Base-by-base conservation (phyloP, 2,329 filamentous ascomycete species). In the Westerdykella sp. region DNA sequence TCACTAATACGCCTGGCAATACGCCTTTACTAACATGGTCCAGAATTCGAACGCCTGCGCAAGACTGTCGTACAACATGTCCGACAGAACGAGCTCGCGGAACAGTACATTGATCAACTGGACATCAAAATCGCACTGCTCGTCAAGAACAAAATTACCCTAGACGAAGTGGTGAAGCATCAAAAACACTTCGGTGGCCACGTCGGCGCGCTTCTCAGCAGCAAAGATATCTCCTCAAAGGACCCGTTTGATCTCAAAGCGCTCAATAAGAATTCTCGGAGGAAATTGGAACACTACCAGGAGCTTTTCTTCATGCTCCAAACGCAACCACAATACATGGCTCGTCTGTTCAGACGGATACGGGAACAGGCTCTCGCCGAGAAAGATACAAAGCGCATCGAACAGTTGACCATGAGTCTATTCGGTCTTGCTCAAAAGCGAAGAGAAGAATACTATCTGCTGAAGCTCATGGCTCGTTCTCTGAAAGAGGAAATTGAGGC, bases 81-180 rank as follows among this genome's bases (percentile, higher is more conserved):
- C 9, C 84, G 91, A 38, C 90, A 96, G 57, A 98, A 98, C 60
- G 93, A 98, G 69, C 83, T 95, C 73, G 81, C 94, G 32, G 93
- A 98, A 69, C 89, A 96, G 64, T 98, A 98, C 62, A 95, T 98
- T 54, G 90, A 95, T 57, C 93, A 98, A 64, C 79, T 98, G 30
- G 94, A 98, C 62, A 95, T 98, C 74, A 98, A 98, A 72, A 98
- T 98, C 65, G 93, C 93, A 1, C 78, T 98, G 3, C 77, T 98
- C 14, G 93, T 98, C 58, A 97, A 97, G 77, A 98, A 98, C 78
- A 98, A 98, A 69, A 98, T 98, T 60, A 97, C 93, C 0, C 77
- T 98, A 4, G 93, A 98, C 61, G 94, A 98, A 69, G 93, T 98
- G 22, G 87, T 98, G 43, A 88, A 89, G 57, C 93, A 97, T 63